These are phyloP conservation scores for Lentithecium fluviatile DNA, from an alignment of 495 filamentous ascomycete genomes.

Conservation along the genomic window DNA sequence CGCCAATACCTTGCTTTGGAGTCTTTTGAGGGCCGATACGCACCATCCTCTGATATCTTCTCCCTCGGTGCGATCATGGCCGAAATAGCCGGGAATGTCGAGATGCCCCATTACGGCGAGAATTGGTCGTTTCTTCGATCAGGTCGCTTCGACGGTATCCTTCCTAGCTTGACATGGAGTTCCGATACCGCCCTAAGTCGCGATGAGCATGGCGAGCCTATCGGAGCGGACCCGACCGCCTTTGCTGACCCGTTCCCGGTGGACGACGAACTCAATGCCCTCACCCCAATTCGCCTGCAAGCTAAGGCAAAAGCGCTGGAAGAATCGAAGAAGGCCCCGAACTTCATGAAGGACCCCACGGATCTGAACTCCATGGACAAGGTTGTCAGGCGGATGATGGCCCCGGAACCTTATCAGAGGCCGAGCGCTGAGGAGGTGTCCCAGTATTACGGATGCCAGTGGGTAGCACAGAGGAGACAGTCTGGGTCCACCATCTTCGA, in stretches of 20 bases:
- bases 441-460: conserved; percentile 64
- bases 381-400: conserved; percentile 87
- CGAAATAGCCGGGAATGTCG: conserved; percentile 88
- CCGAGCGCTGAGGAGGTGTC: conserved; percentile 74
- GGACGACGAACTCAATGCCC: too few relatives aligned
- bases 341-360: conserved; percentile 75
- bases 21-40: conserved; percentile 75
- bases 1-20: conserved; percentile 95
- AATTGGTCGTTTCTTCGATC: conserved; percentile 84
- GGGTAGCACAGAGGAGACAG: conserved; percentile 70
- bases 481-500: conserved; percentile 90
- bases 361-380: conserved; percentile 73
- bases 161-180: conserved; percentile 79
- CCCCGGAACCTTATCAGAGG: conserved; percentile 67
- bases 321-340: conserved; percentile 73
- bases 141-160: conserved; percentile 74
- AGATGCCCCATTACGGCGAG: conserved; percentile 85
- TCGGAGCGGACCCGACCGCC: too few relatives aligned
- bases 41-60: conserved; percentile 91
- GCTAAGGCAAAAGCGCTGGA: conserved; percentile 48
- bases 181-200: conserved; percentile 63
- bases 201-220: conserved; percentile 70
- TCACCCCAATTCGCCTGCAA: too few relatives aligned
- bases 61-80: conserved; percentile 89
- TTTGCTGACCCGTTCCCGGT: too few relatives aligned